Evolutionary conservation across 768 basidiomycete genomes (phyloP).

Genomic region (Agaricus subrufescens): DNA sequence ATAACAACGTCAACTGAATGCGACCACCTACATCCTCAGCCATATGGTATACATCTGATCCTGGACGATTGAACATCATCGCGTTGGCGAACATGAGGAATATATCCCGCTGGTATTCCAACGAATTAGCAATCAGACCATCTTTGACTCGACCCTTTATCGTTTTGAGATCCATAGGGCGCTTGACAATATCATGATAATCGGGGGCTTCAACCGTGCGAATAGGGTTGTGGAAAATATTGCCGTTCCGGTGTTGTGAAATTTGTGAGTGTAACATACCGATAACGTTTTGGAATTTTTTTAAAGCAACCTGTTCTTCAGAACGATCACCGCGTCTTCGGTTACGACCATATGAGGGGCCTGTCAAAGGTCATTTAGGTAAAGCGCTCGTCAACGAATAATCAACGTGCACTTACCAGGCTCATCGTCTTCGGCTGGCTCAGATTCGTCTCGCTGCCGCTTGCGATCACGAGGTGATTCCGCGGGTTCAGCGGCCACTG

Average conservation of each 20-base stretch:
- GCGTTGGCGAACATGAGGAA: conserved; percentile 96
- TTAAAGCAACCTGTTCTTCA: conserved; percentile 52
- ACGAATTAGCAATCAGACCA: conserved; percentile 71
- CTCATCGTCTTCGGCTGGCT: conserved; percentile 64
- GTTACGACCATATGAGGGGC: conserved; percentile 3
- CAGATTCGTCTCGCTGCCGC: conserved; percentile 61
- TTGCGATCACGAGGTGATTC: conserved; percentile 52
- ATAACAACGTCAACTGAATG: neutral
- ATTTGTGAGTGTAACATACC: conserved; percentile 78
- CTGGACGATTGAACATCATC: conserved; percentile 92
- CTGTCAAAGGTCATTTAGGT: conserved; percentile 2
- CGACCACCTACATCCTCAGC: conserved; percentile 75
- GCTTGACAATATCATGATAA: conserved; percentile 87
- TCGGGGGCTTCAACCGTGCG: conserved; percentile 85
- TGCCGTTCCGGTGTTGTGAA: conserved; percentile 81
- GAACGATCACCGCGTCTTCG: conserved; percentile 25
- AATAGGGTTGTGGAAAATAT: conserved; percentile 89
- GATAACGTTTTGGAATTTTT: conserved; percentile 79
- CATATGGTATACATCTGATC: conserved; percentile 84
- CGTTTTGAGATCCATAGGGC: conserved; percentile 95
- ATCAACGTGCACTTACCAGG: conserved; percentile 27
- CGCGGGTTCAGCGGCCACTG: conserved; percentile 37
- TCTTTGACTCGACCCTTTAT: conserved; percentile 86
- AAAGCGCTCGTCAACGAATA: neutral
- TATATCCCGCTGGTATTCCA: conserved; percentile 88